Percentiles rank a stretch among this genome's conserved stretches.
Conservation (phyloP, 345 rosid species). For the Erysimum cheiranthoides region DNA sequence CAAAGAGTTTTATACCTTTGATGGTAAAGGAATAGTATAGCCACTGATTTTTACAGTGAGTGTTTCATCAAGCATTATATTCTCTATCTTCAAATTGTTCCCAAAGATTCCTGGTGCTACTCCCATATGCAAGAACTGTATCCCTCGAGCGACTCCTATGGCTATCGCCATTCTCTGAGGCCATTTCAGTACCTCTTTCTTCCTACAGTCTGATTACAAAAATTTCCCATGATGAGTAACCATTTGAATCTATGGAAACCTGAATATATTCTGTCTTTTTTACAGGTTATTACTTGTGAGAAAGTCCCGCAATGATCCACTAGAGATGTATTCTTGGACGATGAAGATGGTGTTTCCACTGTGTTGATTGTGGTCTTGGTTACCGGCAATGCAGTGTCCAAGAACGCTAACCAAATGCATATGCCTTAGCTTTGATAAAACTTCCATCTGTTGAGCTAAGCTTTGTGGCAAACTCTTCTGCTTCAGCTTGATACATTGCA, state of each 20-base stretch:
- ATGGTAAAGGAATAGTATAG: constrained; percentile 74
- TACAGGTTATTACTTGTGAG: constrained; percentile 64
- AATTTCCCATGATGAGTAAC: neutral
- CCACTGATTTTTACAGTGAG: constrained; percentile 74
- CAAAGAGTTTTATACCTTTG: constrained; percentile 52
- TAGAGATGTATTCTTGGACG: constrained; percentile 72
- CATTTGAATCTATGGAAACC: constrained; percentile 12
- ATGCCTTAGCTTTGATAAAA: constrained; percentile 83
- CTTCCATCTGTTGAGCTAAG: constrained; percentile 74
- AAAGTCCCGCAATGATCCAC: constrained; percentile 68
- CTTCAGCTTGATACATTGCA: constrained; percentile 74
- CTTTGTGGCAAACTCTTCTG: constrained; percentile 70
- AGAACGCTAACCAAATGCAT: constrained; percentile 81
- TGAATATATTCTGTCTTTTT: constrained; percentile 20
- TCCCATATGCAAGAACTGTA: constrained; percentile 92
- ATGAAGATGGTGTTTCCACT: constrained; percentile 60
- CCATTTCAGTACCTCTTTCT: constrained; percentile 84
- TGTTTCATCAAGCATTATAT: constrained; percentile 75
- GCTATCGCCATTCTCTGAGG: constrained; percentile 87
- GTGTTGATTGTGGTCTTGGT: constrained; percentile 70
- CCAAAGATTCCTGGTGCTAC: constrained; percentile 82
- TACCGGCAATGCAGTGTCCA: constrained; percentile 79
- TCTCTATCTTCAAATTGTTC: constrained; percentile 72
- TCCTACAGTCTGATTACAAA: constrained; percentile 65
- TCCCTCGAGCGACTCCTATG: constrained; percentile 84